Conservation (phyloP, 495 filamentous ascomycete genomes). For the Ascodesmis nigricans region DNA sequence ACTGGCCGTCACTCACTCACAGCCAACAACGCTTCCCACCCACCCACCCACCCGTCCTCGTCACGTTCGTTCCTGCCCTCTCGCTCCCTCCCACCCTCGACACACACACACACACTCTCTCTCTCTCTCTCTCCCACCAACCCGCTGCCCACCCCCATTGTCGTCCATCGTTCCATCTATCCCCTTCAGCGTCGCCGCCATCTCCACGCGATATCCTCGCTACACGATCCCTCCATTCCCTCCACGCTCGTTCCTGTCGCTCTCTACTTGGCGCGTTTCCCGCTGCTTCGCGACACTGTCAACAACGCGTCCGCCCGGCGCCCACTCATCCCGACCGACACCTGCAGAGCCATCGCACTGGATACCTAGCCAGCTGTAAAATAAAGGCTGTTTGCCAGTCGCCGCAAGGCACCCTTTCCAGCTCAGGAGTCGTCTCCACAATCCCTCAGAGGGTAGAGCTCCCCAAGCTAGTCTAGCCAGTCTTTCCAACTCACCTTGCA, state of each 20-base stretch:
- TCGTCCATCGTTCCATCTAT: slow-evolving; percentile 6
- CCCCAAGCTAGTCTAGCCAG: too few relatives aligned
- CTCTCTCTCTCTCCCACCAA: slow-evolving; percentile 2
- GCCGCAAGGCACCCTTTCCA: slow-evolving; percentile 2
- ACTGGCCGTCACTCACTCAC: too few relatives aligned
- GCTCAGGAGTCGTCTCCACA: slow-evolving; percentile 3
- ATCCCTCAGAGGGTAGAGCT: too few relatives aligned
- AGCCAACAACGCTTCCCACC: too few relatives aligned
- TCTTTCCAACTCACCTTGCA: too few relatives aligned
- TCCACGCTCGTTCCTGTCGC: background rate
- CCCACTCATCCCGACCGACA: slow-evolving; percentile 6
- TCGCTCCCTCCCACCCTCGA: slow-evolving; percentile 2
- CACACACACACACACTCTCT: slow-evolving; percentile 2
- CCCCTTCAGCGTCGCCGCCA: slow-evolving; percentile 3
- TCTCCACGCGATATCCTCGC: slow-evolving; percentile 10
- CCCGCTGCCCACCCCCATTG: slow-evolving; percentile 8
- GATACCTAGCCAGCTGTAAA: background rate
- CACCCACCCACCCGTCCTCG: too few relatives aligned
- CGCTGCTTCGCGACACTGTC: slow-evolving; percentile 1
- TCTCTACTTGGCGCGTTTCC: background rate
- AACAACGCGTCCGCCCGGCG: slow-evolving; percentile 4
- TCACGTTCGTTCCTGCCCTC: background rate
- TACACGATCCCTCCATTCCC: background rate
- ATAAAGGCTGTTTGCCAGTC: background rate
- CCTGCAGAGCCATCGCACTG: slow-evolving; percentile 10